Evolutionary conservation across 2,329 filamentous ascomycete genomes (phyloP), one percentile per base, ranked within the genome.

Genomic region (Stemphylium vesicarium): DNA sequence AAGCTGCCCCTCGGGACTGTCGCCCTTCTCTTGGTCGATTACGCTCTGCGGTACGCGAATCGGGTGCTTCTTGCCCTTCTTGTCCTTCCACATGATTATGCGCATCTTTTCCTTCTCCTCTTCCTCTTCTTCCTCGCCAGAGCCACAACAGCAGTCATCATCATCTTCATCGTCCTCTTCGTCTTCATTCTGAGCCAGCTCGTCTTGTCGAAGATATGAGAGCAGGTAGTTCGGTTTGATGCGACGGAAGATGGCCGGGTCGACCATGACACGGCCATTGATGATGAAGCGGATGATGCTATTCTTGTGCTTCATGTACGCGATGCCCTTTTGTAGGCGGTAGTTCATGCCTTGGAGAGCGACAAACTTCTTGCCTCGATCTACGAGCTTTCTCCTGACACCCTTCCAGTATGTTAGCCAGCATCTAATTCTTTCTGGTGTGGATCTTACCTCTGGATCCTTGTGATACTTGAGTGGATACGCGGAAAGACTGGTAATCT

Each of bases 181-280:
- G 16, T 81, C 82, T 1, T 86, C 67, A 1, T 85, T 73, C 63
- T 89, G 85, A 22, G 75, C 73, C 22, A 85, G 82, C 53, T 92
- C 88, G 63, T 90, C 88, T 0, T 89, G 85, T 44, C 88, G 87
- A 50, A 96, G 87, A 1, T 84, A 82, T 18, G 89, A 91, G 64
- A 94, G 85, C 0, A 84, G 85, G 63, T 96, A 96, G 71, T 96
- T 96, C 1, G 92, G 90, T 63, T 95, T 91, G 73, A 94, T 90
- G 31, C 91, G 85, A 8, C 91, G 86, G 76, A 96, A 92, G 37
- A 90, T 90, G 3, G 86, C 86, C 0, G 91, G 86, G 69, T 96
- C 93, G 20, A 96, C 82, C 92, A 96, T 96, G 59, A 96, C 84
- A 26, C 93, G 87, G 15, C 92, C 90, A 59, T 92, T 91, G 73